Conservation (phyloP, 2,329 filamentous ascomycete species). For the Emericellopsis atlantica region DNA sequence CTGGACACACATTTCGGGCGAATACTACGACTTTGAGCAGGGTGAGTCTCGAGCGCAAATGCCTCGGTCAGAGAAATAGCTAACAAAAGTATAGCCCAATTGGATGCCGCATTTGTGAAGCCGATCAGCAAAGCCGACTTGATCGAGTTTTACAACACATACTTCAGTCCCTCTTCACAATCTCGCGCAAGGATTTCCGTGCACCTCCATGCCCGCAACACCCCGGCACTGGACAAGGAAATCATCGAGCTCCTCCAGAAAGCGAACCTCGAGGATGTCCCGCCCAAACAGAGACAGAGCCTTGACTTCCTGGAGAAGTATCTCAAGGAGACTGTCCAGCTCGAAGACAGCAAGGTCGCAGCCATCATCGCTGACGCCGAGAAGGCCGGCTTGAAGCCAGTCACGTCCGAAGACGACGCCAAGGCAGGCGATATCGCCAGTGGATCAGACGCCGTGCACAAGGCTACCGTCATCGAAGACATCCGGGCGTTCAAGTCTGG, state of each 20-base stretch:
- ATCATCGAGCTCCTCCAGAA: conserved; percentile 25
- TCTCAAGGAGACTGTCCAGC: conserved; percentile 30
- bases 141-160: conserved; percentile 62
- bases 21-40: conserved; percentile 82
- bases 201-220: conserved; percentile 65
- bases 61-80: neutral
- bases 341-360: conserved; percentile 36
- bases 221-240: conserved; percentile 29
- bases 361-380: conserved; percentile 31
- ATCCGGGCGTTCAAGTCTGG: conserved; percentile 70
- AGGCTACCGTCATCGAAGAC: conserved; percentile 54
- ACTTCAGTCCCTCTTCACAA: conserved; percentile 62
- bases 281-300: conserved; percentile 32
- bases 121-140: conserved; percentile 68
- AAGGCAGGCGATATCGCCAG: conserved; percentile 25
- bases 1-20: conserved; percentile 74
- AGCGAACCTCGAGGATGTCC: conserved; percentile 18
- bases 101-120: conserved; percentile 65
- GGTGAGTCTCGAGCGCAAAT: conserved; percentile 37
- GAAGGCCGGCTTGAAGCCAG: conserved; percentile 27
- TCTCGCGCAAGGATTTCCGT: conserved; percentile 73
- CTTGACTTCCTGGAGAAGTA: conserved; percentile 36
- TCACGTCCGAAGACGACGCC: conserved; percentile 15
- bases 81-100: conserved; percentile 38
- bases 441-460: conserved; percentile 25